Percentiles rank a stretch among this genome's conserved stretches.
phyloP scores from a whole-genome alignment of 2,329 filamentous ascomycete genomes.

The Hansfordia pulvinata region DNA sequence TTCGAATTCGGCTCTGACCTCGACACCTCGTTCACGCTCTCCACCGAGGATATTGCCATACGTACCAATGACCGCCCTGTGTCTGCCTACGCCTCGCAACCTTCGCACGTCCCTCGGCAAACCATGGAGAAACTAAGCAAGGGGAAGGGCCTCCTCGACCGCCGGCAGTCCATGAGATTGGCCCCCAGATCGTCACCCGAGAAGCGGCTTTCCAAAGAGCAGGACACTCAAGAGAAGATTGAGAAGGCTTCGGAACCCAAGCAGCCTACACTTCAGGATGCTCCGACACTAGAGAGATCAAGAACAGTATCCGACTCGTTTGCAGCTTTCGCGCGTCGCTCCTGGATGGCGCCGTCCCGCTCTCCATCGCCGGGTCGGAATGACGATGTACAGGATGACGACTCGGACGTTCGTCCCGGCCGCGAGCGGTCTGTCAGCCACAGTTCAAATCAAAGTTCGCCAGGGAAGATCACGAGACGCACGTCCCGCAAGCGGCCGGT shows the following conservation, averaged over 20 bases:
- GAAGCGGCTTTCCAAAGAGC: conserved; percentile 15
- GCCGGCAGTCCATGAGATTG: conserved; percentile 38
- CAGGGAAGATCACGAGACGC: conserved; percentile 16
- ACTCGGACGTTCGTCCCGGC: conserved; percentile 8
- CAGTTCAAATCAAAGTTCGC: conserved; percentile 11
- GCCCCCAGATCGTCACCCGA: conserved; percentile 27
- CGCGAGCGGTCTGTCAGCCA: conserved; percentile 15
- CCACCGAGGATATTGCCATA: conserved; percentile 12
- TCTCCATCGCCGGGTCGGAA: conserved; percentile 8
- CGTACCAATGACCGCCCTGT: conserved; percentile 14
- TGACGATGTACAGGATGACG: conserved; percentile 10
- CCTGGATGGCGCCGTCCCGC: conserved; percentile 28
- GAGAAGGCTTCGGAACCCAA: conserved; percentile 1
- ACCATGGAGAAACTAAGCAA: conserved; percentile 18
- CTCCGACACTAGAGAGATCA: conserved; percentile 13
- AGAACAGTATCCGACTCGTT: conserved; percentile 30
- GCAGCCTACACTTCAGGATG: conserved; percentile 5
- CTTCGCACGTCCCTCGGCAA: conserved; percentile 11
- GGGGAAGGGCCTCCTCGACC: conserved; percentile 32
- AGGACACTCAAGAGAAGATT: conserved; percentile 9
- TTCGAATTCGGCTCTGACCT: conserved; percentile 37
- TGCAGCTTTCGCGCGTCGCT: conserved; percentile 33
- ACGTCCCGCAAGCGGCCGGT: conserved; percentile 15
- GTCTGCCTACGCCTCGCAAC: conserved; percentile 7
- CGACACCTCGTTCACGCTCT: conserved; percentile 29